Conservation (phyloP, 1,284 basidiomycete species). For the Ganoderma lucidum region DNA sequence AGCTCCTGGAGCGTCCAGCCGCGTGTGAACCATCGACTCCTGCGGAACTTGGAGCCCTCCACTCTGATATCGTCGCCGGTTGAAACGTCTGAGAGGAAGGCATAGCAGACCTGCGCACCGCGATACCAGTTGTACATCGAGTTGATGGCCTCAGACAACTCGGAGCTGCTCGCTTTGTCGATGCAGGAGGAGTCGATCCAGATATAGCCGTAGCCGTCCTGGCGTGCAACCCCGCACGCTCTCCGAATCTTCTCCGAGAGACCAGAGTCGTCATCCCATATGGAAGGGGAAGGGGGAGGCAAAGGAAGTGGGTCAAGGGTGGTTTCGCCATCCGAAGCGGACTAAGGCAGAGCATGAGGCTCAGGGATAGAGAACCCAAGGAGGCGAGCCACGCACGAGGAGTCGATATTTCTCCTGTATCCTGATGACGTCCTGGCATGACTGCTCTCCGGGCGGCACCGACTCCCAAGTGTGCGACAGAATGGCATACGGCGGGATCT, state of each 20-base stretch:
- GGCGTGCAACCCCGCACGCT: constrained; percentile 1
- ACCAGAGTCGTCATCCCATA: neutral
- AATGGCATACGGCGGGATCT: constrained; percentile 12
- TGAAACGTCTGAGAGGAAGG: constrained; percentile 12
- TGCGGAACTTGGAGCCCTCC: neutral
- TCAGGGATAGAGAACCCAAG: neutral
- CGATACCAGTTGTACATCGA: constrained; percentile 15
- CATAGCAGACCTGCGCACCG: constrained; percentile 12
- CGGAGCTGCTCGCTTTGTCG: constrained; percentile 18
- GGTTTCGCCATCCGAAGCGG: neutral
- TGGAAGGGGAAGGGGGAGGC: neutral
- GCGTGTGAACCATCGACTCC: neutral
- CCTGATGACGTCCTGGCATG: constrained; percentile 5
- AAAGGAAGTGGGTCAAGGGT: neutral
- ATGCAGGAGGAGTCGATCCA: constrained; percentile 20
- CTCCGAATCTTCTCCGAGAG: constrained; percentile 10
- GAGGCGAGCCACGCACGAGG: neutral
- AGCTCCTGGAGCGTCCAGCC: constrained; percentile 18
- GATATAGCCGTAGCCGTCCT: constrained; percentile 4
- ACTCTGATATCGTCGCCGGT: neutral
- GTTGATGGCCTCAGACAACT: constrained; percentile 19
- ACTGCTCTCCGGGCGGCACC: constrained; percentile 1
- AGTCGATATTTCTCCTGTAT: neutral
- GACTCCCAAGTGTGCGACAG: constrained; percentile 13
- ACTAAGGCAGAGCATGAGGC: neutral